Conservation (phyloP, 805 yeast species). For the Starmerella stellata region DNA sequence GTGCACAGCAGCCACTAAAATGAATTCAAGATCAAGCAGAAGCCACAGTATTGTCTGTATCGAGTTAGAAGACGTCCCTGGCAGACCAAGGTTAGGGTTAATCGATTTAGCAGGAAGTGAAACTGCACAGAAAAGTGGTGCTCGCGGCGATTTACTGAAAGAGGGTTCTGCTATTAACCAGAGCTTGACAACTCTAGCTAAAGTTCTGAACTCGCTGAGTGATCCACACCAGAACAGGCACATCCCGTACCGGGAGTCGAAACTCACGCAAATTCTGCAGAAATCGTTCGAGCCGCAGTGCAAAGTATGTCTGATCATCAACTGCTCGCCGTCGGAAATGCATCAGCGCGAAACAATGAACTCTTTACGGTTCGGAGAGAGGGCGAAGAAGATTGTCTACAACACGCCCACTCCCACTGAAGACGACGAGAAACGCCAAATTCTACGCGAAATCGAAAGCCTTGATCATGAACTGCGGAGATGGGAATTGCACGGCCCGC, state of each 20-base stretch:
- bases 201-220: constrained; percentile 51
- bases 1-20: constrained; percentile 37
- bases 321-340: constrained; percentile 69
- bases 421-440: too few relatives aligned
- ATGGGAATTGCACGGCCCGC: too few relatives aligned
- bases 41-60: constrained; percentile 65
- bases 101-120: constrained; percentile 84
- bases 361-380: too few relatives aligned
- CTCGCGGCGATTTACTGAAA: constrained; percentile 50
- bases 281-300: constrained; percentile 69
- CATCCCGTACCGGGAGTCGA: constrained; percentile 59
- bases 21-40: constrained; percentile 59
- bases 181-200: constrained; percentile 57
- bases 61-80: constrained; percentile 33
- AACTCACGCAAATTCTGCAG: constrained; percentile 56
- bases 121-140: too few relatives aligned
- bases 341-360: too few relatives aligned
- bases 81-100: constrained; percentile 37
- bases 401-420: too few relatives aligned
- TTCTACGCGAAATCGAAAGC: too few relatives aligned
- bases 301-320: constrained; percentile 53
- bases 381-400: too few relatives aligned
- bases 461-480: too few relatives aligned
- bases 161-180: constrained; percentile 72
- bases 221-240: constrained; percentile 40